These are phyloP conservation scores for Sanguinoderma infundibulare DNA, from an alignment of 1,284 basidiomycete genomes.

Conservation along the genomic window DNA sequence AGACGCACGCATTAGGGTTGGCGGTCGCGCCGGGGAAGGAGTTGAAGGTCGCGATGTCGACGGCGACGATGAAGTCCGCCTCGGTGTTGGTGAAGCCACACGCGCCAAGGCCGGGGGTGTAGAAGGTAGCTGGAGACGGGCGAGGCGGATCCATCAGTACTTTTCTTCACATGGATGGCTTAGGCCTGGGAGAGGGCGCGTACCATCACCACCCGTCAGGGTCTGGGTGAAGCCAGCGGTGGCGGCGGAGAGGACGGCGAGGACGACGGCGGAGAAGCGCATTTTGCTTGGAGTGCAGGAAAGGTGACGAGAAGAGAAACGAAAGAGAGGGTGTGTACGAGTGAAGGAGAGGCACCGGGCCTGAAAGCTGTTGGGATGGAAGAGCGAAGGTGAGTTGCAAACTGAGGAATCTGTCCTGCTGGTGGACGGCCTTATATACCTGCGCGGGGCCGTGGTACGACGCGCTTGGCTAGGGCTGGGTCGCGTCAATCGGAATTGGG, in stretches of 20 bases:
- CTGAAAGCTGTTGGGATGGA: conserved; percentile 16
- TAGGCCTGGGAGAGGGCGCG: not conserved
- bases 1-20: conserved; percentile 21
- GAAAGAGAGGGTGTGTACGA: conserved; percentile 15
- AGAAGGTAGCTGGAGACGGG: conserved; percentile 27
- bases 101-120: conserved; percentile 23
- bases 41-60: conserved; percentile 18
- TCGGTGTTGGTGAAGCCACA: conserved; percentile 25
- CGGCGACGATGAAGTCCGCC: conserved; percentile 25
- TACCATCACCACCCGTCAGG: conserved; percentile 16
- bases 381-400: conserved; percentile 20
- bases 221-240: conserved; percentile 11
- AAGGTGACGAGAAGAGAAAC: not conserved
- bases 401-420: conserved; percentile 4
- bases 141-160: too few relatives aligned
- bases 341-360: conserved; percentile 24
- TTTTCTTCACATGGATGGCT: conserved; percentile 2
- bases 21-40: conserved; percentile 23
- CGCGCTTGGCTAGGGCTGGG: conserved; percentile 1
- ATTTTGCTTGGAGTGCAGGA: conserved; percentile 15
- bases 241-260: conserved; percentile 15
- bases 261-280: conserved; percentile 18
- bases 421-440: conserved; percentile 2
- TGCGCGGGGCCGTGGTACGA: not conserved
- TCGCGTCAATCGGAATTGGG: not conserved